These are phyloP conservation scores for Chiua virens DNA, from an alignment of 768 basidiomycete genomes.

Conservation along the genomic window DNA sequence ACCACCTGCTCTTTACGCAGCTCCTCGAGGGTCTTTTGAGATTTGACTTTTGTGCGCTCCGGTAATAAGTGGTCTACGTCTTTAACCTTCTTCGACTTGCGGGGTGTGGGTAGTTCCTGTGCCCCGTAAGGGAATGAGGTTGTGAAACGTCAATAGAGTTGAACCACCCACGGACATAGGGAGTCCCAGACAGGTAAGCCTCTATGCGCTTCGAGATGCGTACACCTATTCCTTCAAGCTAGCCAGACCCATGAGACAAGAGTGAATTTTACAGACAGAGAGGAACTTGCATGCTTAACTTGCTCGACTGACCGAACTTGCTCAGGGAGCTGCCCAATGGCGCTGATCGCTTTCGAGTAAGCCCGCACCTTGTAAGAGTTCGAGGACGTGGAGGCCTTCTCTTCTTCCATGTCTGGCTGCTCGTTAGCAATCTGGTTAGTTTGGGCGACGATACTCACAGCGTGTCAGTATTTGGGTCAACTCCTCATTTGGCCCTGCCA, in stretches of 20 bases:
- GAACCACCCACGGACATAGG: slow-evolving; percentile 37
- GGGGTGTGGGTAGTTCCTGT: slow-evolving; percentile 17
- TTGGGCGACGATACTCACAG: slow-evolving; percentile 33
- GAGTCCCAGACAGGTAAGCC: slow-evolving; percentile 34
- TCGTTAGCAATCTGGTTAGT: background rate
- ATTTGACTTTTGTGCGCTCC: slow-evolving; percentile 1
- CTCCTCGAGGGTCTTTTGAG: slow-evolving; percentile 24
- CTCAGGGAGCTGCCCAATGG: slow-evolving; percentile 38
- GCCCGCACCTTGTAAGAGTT: slow-evolving; percentile 53
- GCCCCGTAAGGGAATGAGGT: background rate
- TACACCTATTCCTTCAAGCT: slow-evolving; percentile 36
- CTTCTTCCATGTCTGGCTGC: slow-evolving; percentile 41
- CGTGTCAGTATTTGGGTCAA: slow-evolving; percentile 41
- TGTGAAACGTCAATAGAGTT: background rate
- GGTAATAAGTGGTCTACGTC: slow-evolving; percentile 1
- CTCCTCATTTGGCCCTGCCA: slow-evolving; percentile 37
- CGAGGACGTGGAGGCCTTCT: slow-evolving; percentile 33
- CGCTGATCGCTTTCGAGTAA: slow-evolving; percentile 47
- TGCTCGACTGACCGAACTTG: slow-evolving; percentile 47
- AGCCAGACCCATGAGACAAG: slow-evolving; percentile 6
- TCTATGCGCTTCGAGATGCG: slow-evolving; percentile 50
- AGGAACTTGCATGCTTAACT: slow-evolving; percentile 27
- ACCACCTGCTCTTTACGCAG: slow-evolving; percentile 29
- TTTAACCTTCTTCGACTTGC: slow-evolving; percentile 1
- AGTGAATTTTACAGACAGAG: background rate